A percentile compares a stretch with the other conserved stretches of the same genome.
Conservation (phyloP, 805 yeast species). For the Nakazawaea molendinolei region DNA sequence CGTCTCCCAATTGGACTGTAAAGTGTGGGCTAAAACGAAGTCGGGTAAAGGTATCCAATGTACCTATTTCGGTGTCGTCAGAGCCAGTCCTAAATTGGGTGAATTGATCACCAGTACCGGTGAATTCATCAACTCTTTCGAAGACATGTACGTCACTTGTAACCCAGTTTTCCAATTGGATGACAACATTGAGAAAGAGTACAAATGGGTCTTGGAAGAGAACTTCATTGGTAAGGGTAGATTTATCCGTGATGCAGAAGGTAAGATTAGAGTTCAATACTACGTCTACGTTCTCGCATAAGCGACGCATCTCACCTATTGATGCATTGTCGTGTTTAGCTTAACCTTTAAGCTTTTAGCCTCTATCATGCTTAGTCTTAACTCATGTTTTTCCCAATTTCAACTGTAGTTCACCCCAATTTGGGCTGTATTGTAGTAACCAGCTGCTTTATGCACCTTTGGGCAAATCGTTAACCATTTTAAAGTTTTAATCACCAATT, state of each 20-base stretch:
- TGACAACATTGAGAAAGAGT: slow-evolving; percentile 33
- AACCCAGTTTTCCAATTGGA: slow-evolving; percentile 40
- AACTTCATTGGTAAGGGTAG: slow-evolving; percentile 55
- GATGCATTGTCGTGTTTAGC: too few relatives aligned
- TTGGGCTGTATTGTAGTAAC: too few relatives aligned
- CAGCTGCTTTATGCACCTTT: too few relatives aligned
- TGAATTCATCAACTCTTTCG: slow-evolving; percentile 18
- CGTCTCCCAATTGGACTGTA: slow-evolving; percentile 38
- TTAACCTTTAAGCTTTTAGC: too few relatives aligned
- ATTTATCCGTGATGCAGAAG: slow-evolving; percentile 41
- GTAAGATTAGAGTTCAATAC: slow-evolving; percentile 48
- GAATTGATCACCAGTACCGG: slow-evolving; percentile 22
- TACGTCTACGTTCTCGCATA: slow-evolving; percentile 32
- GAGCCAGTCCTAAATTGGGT: slow-evolving; percentile 27
- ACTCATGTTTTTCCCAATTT: too few relatives aligned
- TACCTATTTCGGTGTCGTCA: slow-evolving; percentile 43
- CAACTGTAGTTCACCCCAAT: too few relatives aligned
- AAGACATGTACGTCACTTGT: slow-evolving; percentile 42
- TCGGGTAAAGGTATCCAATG: slow-evolving; percentile 36
- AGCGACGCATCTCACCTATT: neutral
- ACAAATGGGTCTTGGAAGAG: slow-evolving; percentile 43
- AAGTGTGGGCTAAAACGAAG: slow-evolving; percentile 34
- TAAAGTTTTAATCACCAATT: too few relatives aligned
- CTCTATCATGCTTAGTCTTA: too few relatives aligned
- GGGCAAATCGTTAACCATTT: too few relatives aligned